Percentiles rank a stretch among this genome's conserved stretches.
Evolutionary conservation across 2,329 filamentous ascomycete genomes (phyloP).

Genomic region (Incumbomyces delicatus): DNA sequence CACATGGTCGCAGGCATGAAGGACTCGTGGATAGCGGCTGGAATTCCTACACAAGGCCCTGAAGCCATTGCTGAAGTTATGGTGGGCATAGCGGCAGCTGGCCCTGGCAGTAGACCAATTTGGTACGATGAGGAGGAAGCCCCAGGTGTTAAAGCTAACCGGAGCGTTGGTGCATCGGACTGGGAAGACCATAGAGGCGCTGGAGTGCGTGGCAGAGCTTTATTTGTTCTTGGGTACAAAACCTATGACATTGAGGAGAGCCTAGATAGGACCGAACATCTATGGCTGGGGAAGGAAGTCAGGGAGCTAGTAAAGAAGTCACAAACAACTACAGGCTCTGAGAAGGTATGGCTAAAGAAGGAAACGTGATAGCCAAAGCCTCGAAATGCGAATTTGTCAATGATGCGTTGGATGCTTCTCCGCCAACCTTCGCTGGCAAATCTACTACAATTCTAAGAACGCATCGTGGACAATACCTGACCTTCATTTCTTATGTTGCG

Average conservation of each 20-base stretch:
- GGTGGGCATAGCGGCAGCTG: constrained; percentile 11
- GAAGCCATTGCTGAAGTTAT: constrained; percentile 29
- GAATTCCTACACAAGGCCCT: constrained; percentile 31
- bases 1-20: constrained; percentile 28
- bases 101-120: constrained; percentile 4
- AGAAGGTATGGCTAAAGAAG: too few relatives aligned
- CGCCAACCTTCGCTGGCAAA: too few relatives aligned
- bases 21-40: constrained; percentile 28
- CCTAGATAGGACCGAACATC: constrained; percentile 31
- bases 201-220: constrained; percentile 31
- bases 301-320: constrained; percentile 6
- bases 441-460: too few relatives aligned
- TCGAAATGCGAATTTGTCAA: too few relatives aligned
- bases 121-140: not conserved
- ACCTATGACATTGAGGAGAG: constrained; percentile 38
- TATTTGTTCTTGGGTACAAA: constrained; percentile 35
- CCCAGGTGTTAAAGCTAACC: not conserved
- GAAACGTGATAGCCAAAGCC: too few relatives aligned
- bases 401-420: too few relatives aligned
- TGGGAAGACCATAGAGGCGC: constrained; percentile 1
- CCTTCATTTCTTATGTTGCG: too few relatives aligned
- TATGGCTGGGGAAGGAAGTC: constrained; percentile 34
- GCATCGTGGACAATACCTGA: too few relatives aligned
- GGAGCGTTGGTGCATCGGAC: not conserved
- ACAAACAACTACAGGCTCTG: too few relatives aligned